phyloP scores from a whole-genome alignment of 2,329 filamentous ascomycete genomes.

The Colletotrichum destructivum region DNA sequence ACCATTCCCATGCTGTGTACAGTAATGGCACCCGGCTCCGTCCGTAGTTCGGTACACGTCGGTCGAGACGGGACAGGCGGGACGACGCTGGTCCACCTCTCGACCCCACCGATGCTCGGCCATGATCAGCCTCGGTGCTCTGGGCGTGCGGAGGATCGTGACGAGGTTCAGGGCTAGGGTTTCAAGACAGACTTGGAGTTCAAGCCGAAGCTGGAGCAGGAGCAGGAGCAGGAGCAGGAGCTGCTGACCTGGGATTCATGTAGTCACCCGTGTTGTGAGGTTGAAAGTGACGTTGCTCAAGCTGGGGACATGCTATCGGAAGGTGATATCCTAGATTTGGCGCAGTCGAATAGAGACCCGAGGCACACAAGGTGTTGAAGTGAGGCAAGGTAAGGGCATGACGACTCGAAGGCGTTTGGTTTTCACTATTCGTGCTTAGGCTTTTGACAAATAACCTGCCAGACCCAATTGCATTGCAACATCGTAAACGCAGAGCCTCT shows the following conservation, averaged over 20 bases:
- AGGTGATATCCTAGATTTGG: slow-evolving; percentile 19
- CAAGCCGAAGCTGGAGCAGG: neutral
- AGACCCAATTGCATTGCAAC: slow-evolving; percentile 2
- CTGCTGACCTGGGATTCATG: slow-evolving; percentile 46
- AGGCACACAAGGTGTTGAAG: slow-evolving; percentile 21
- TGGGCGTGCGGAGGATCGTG: slow-evolving; percentile 35
- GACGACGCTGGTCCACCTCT: slow-evolving; percentile 32
- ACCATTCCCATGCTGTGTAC: slow-evolving; percentile 3
- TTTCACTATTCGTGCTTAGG: neutral
- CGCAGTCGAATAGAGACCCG: no score
- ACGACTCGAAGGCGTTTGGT: slow-evolving; percentile 19
- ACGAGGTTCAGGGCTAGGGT: slow-evolving; percentile 40
- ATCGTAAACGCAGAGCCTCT: slow-evolving; percentile 19
- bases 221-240: slow-evolving; percentile 2
- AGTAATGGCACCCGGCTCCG: neutral
- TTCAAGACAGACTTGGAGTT: slow-evolving; percentile 23
- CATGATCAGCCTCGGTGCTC: slow-evolving; percentile 35
- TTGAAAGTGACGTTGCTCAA: slow-evolving; percentile 8
- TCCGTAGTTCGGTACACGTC: slow-evolving; percentile 9
- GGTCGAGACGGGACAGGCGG: slow-evolving; percentile 25
- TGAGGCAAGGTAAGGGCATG: slow-evolving; percentile 22
- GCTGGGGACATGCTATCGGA: slow-evolving; percentile 4
- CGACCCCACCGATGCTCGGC: slow-evolving; percentile 23
- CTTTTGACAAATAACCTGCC: slow-evolving; percentile 1
- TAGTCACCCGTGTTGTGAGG: slow-evolving; percentile 44